phyloP scores from a whole-genome alignment of 129 eudicot genomes.

The Flaveria sonorensis region DNA sequence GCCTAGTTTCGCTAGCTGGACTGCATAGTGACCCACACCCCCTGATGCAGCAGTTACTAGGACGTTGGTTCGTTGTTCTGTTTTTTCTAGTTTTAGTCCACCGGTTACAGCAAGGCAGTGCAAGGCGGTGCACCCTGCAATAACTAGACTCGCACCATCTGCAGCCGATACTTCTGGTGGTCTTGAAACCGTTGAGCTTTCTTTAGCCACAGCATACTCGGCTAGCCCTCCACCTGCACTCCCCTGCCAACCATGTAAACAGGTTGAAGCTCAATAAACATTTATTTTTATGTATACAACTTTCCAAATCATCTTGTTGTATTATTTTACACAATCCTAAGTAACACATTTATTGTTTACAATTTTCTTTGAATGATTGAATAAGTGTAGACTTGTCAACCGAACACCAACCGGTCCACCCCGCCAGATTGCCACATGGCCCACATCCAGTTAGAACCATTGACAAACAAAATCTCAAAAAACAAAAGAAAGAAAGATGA shows the following conservation, averaged over 20 bases:
- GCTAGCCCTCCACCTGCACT: slow-evolving; percentile 69
- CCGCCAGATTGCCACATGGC: background rate
- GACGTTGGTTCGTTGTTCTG: slow-evolving; percentile 47
- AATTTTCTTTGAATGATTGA: background rate
- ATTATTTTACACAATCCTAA: background rate
- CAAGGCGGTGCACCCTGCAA: slow-evolving; percentile 63
- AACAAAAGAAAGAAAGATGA: slow-evolving; percentile 10
- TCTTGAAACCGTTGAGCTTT: slow-evolving; percentile 47
- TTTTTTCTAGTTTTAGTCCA: slow-evolving; percentile 59
- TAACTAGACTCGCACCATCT: slow-evolving; percentile 56
- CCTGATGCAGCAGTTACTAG: slow-evolving; percentile 65
- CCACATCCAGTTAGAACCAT: background rate
- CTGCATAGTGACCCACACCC: slow-evolving; percentile 73
- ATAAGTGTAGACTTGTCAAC: background rate
- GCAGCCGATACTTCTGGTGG: slow-evolving; percentile 73
- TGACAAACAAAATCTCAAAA: background rate
- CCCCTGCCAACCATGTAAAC: slow-evolving; percentile 44
- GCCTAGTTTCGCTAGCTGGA: slow-evolving; percentile 65
- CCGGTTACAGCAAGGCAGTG: slow-evolving; percentile 49
- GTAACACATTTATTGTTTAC: background rate
- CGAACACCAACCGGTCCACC: background rate
- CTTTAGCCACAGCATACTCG: slow-evolving; percentile 61
- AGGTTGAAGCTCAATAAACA: background rate
- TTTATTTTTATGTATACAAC: background rate
- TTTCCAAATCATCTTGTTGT: background rate